A percentile compares a stretch with the other conserved stretches of the same genome.
Conservation (phyloP, 352 stramenopile species). For the Pythium biforme region DNA sequence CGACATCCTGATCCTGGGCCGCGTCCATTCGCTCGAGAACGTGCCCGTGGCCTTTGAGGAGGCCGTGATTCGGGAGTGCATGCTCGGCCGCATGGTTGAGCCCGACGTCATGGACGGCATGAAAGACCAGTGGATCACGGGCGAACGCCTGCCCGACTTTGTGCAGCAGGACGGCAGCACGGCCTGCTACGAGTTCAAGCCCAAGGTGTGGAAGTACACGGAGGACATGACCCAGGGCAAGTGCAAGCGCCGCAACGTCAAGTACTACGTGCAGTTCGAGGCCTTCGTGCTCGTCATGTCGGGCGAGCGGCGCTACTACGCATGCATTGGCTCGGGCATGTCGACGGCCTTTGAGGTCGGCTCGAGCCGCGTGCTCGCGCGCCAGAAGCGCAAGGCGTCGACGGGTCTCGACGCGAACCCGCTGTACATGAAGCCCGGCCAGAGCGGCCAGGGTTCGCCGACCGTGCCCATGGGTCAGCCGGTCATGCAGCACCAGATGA, state of each 20-base stretch:
- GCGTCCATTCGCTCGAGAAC: slow-evolving; percentile 84
- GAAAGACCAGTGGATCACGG: slow-evolving; percentile 86
- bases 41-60: slow-evolving; percentile 84
- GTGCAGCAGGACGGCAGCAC: slow-evolving; percentile 71
- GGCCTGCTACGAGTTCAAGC: slow-evolving; percentile 86
- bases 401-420: slow-evolving; percentile 38
- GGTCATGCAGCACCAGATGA: slow-evolving; percentile 27
- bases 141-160: slow-evolving; percentile 81
- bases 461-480: slow-evolving; percentile 4
- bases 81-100: slow-evolving; percentile 76
- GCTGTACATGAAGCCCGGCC: slow-evolving; percentile 27
- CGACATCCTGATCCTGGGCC: slow-evolving; percentile 75
- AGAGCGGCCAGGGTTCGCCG: slow-evolving; percentile 5
- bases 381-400: slow-evolving; percentile 82
- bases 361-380: slow-evolving; percentile 76
- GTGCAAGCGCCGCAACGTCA: slow-evolving; percentile 86
- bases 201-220: slow-evolving; percentile 89
- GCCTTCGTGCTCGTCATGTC: slow-evolving; percentile 76
- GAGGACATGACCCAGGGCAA: slow-evolving; percentile 88
- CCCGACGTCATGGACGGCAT: slow-evolving; percentile 77
- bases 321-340: slow-evolving; percentile 85
- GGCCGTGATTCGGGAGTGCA: slow-evolving; percentile 80
- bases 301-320: slow-evolving; percentile 77
- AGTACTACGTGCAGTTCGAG: slow-evolving; percentile 89
- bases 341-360: slow-evolving; percentile 85